Evolutionary conservation across 2,329 filamentous ascomycete genomes (phyloP), one percentile per base, ranked within the genome.

Genomic region (Paraphoma chrysanthemicola): DNA sequence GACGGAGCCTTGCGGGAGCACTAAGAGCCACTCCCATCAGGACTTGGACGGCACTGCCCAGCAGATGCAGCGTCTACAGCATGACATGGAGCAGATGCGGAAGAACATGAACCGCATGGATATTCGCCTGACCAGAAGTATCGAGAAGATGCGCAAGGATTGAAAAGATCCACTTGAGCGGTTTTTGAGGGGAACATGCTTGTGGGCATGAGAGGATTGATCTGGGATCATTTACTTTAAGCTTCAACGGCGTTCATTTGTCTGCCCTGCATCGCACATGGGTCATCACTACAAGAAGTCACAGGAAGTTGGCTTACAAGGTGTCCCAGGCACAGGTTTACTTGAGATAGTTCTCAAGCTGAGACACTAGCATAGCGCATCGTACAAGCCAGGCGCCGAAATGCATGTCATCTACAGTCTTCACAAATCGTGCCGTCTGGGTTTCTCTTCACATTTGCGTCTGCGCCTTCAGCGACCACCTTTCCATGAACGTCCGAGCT

Each of bases 361-460:
- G 23, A 23, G 23, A 23, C 23, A 23, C 3, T 43, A 14, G n/a
- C 16, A 45, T 17, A 39, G 10, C 14, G 44, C 28, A 23, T 42
- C 39, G 33, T 38, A 23, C 23, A 23, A 23, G 23, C 23, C 23
- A 23, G 23, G 23, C 23, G 2, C 23, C 5, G 23, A 23, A 2
- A 23, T 23, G 23, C 23, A 23, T 23, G 11, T 69, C 57, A 76
- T 33, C 42, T 69, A 48, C 76, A 78, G 48, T 78, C 76, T 47
- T 78, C 75, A 51, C 76, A 78, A 5, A 76, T 50, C 12, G 65
- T 68, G 6, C 74, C 75, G 57, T 76, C 75, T 4, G 70, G 59
- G 52, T 76, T 74, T 39, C 64, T 68, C 57, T 71, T 76, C 1
- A 72, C 56, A 10, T 36, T 36, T 10, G 33, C 14, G 10, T 14